Percentiles rank a stretch among this genome's conserved stretches.
These are phyloP conservation scores for Melastoma candidum DNA, from an alignment of 441 rosid species.

Conservation along the genomic window DNA sequence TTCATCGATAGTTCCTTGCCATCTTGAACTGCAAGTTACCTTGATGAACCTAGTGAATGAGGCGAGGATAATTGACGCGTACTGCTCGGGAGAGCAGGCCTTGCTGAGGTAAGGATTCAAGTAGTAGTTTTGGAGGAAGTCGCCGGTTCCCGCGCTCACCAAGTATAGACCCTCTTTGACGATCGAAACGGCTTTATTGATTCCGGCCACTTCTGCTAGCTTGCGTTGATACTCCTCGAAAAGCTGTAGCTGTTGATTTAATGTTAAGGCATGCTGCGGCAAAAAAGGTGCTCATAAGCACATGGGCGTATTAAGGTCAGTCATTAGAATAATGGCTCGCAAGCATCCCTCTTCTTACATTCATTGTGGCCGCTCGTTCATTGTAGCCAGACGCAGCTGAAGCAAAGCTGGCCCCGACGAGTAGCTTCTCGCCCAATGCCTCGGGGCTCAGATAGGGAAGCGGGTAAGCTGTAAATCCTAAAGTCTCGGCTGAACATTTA, in stretches of 20 bases:
- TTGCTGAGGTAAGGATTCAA: constrained; percentile 57
- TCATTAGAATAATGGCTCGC: neutral
- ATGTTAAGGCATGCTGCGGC: constrained; percentile 72
- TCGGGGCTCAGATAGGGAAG: constrained; percentile 79
- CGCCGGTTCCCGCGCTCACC: constrained; percentile 74
- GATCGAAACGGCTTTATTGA: constrained; percentile 2
- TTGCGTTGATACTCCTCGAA: constrained; percentile 69
- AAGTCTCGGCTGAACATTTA: constrained; percentile 50
- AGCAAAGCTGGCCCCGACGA: constrained; percentile 92
- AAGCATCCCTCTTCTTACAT: constrained; percentile 26
- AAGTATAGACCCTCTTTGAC: constrained; percentile 39
- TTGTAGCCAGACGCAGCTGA: constrained; percentile 92
- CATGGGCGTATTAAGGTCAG: neutral
- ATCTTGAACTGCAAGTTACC: constrained; percentile 25
- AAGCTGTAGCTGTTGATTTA: constrained; percentile 59
- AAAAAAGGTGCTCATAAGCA: neutral
- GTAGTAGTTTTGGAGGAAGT: constrained; percentile 73
- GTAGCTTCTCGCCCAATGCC: constrained; percentile 76
- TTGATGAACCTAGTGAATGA: constrained; percentile 44
- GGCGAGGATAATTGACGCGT: constrained; percentile 39
- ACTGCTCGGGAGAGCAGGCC: constrained; percentile 49
- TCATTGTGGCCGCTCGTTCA: constrained; percentile 52
- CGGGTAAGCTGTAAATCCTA: constrained; percentile 65
- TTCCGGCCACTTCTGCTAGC: constrained; percentile 50
- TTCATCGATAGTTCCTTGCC: too few relatives aligned